These are phyloP conservation scores for Mucor velutinosus DNA, from an alignment of 371 early-diverging fungal species.

Conservation along the genomic window DNA sequence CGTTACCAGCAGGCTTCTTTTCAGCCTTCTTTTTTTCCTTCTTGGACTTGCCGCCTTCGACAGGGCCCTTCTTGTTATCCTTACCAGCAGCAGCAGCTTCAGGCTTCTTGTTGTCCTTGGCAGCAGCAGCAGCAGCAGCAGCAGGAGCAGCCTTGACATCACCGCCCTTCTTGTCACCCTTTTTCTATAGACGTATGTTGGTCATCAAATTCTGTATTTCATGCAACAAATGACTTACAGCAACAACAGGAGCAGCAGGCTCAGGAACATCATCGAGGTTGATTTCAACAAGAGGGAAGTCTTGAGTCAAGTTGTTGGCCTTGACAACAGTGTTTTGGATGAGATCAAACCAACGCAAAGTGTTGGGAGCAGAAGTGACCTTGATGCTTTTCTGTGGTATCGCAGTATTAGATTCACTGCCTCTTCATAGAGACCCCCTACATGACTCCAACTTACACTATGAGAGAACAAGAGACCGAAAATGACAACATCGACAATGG, in stretches of 20 bases:
- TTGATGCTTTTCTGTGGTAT: slow-evolving; percentile 43
- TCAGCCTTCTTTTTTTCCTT: slow-evolving; percentile 65
- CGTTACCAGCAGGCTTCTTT: slow-evolving; percentile 47
- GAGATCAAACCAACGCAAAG: slow-evolving; percentile 80
- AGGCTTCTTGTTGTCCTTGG: slow-evolving; percentile 44
- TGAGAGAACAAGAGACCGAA: slow-evolving; percentile 69
- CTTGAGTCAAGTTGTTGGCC: slow-evolving; percentile 46
- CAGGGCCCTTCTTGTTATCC: slow-evolving; percentile 44
- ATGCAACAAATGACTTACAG: slow-evolving; percentile 26
- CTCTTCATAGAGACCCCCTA: background rate
- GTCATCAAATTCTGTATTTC: background rate
- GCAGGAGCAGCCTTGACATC: slow-evolving; percentile 15
- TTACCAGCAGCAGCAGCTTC: slow-evolving; percentile 29
- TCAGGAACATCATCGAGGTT: slow-evolving; percentile 59
- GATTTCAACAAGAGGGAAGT: slow-evolving; percentile 58
- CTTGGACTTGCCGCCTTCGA: slow-evolving; percentile 52
- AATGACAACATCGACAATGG: slow-evolving; percentile 72
- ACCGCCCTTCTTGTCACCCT: slow-evolving; percentile 35
- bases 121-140: slow-evolving; percentile 13
- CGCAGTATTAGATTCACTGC: background rate
- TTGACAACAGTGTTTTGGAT: slow-evolving; percentile 66
- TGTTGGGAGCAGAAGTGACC: slow-evolving; percentile 50
- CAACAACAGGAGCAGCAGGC: slow-evolving; percentile 44
- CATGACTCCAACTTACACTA: slow-evolving; percentile 39
- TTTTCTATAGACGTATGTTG: slow-evolving; percentile 19